Base-by-base conservation (phyloP, 371 early-diverging fungal genomes). In the Syncephalastrum monosporum region DNA sequence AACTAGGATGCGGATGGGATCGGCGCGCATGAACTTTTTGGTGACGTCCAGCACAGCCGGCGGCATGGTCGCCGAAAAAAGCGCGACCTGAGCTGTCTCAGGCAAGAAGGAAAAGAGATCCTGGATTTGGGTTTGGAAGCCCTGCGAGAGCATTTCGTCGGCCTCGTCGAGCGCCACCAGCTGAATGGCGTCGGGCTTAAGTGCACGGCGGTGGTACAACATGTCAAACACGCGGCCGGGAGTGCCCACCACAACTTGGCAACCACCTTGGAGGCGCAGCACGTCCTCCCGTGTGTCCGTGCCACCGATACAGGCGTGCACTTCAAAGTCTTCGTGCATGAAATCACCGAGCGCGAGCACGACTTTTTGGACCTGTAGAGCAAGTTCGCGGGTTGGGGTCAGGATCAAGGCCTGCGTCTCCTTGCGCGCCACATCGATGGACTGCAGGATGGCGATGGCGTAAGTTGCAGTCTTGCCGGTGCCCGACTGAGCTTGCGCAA, bases 391-490 rank as follows among this genome's bases (percentile, higher is more conserved):
- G 50, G 96, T 96, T 23, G 91, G 92, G 44, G 90, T 91, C 53
- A 96, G 79, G 57, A 96, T 88, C 43, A 95, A 80, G 10, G 93
- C 93, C 73, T 97, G 98, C 50, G 89, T 87, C 57, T 85, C 84
- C 57, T 81, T 80, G 50, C 85, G 60, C 41, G 63, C 65, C 12
- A 75, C 67, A 72, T 96, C 93, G 63, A 96, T 83, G 50, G 84
- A 82, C 79, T 97, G 95, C 48, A 97, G 83, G 50, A 92, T 84
- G 27, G 90, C 90, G 61, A 97, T 92, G 50, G 91, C 91, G 85
- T 97, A 95, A 42, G 97, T 96, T 56, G 94, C 97, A 19, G 97
- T 97, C 68, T 98, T 98, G 64, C 98, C 98, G 47, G 97, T 97
- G 74, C 98, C 98, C 63, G 95, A 95, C 73, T 96, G 94, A 38